Percentiles rank a stretch among this genome's conserved stretches.
Conservation (phyloP, 495 filamentous ascomycete genomes). For the Aspergillus cristatus region DNA sequence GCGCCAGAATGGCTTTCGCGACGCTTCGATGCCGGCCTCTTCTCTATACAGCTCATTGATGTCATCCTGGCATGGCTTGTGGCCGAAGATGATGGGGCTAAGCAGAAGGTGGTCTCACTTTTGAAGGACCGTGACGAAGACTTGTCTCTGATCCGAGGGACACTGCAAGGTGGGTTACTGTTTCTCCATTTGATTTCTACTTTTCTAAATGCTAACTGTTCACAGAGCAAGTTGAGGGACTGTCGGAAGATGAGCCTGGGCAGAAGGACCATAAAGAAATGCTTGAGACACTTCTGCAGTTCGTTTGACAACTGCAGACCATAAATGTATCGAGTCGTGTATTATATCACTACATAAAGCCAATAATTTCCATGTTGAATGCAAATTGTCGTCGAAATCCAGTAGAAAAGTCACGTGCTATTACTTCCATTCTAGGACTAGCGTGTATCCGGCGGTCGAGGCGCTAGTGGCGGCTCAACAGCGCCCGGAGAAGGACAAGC, state of each 20-base stretch:
- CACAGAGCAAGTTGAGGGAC: slow-evolving; percentile 54
- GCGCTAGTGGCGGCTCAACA: slow-evolving; percentile 23
- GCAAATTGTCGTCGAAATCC: too few relatives aligned
- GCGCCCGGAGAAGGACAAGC: slow-evolving; percentile 4
- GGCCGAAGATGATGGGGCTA: slow-evolving; percentile 81
- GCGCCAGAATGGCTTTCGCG: slow-evolving; percentile 75
- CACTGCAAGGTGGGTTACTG: slow-evolving; percentile 54
- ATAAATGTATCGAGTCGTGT: background rate
- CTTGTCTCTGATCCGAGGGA: slow-evolving; percentile 50
- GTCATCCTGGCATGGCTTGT: slow-evolving; percentile 85
- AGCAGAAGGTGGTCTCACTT: slow-evolving; percentile 50
- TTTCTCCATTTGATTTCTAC: background rate
- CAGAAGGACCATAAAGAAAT: slow-evolving; percentile 58
- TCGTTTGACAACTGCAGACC: slow-evolving; percentile 41
- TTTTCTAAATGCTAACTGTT: slow-evolving; percentile 11
- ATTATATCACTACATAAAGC: slow-evolving; percentile 4
- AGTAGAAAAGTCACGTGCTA: background rate
- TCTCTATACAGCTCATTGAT: slow-evolving; percentile 78
- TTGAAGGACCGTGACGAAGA: slow-evolving; percentile 61
- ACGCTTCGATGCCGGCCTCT: slow-evolving; percentile 80
- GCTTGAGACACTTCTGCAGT: slow-evolving; percentile 56
- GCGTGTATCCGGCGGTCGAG: slow-evolving; percentile 6
- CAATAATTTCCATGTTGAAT: background rate
- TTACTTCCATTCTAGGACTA: background rate
- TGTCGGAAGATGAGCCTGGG: slow-evolving; percentile 45